Evolutionary conservation across 2,329 filamentous ascomycete species (phyloP).

Genomic region (Penicillium sp.): DNA sequence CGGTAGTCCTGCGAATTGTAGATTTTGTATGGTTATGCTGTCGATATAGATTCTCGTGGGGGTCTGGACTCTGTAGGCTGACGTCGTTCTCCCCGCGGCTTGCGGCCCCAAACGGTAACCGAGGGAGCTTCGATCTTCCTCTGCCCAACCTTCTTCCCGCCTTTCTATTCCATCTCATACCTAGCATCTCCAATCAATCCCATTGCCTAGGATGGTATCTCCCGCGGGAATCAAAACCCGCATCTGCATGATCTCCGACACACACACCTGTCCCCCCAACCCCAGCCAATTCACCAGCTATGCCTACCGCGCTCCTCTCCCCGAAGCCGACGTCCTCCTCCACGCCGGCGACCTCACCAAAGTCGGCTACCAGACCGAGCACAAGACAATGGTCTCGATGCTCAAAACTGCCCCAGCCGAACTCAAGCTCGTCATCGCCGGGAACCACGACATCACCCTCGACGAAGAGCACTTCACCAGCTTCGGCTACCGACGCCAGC

Average conservation of each 20-base stretch:
- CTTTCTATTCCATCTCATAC: constrained; percentile 2
- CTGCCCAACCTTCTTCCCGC: constrained; percentile 1
- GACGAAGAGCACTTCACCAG: constrained; percentile 50
- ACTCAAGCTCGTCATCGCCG: constrained; percentile 61
- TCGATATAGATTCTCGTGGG: background rate
- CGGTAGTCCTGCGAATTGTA: background rate
- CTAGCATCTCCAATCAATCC: background rate
- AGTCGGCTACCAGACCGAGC: constrained; percentile 49
- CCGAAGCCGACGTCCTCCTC: constrained; percentile 53
- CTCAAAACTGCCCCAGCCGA: constrained; percentile 51
- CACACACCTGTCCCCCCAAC: constrained; percentile 34
- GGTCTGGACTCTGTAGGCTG: background rate
- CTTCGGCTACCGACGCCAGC: constrained; percentile 30
- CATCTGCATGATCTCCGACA: constrained; percentile 45
- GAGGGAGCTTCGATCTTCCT: background rate
- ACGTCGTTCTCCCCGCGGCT: background rate
- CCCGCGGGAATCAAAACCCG: constrained; percentile 37
- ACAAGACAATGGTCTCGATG: constrained; percentile 48
- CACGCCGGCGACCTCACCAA: constrained; percentile 61
- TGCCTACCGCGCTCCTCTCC: constrained; percentile 46
- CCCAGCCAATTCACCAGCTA: constrained; percentile 19
- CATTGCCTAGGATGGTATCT: constrained; percentile 10
- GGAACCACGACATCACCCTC: constrained; percentile 61
- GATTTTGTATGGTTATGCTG: background rate
- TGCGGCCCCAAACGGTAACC: too few relatives aligned